phyloP scores from a whole-genome alignment of 495 filamentous ascomycete genomes.

The Daldinia concentrica region DNA sequence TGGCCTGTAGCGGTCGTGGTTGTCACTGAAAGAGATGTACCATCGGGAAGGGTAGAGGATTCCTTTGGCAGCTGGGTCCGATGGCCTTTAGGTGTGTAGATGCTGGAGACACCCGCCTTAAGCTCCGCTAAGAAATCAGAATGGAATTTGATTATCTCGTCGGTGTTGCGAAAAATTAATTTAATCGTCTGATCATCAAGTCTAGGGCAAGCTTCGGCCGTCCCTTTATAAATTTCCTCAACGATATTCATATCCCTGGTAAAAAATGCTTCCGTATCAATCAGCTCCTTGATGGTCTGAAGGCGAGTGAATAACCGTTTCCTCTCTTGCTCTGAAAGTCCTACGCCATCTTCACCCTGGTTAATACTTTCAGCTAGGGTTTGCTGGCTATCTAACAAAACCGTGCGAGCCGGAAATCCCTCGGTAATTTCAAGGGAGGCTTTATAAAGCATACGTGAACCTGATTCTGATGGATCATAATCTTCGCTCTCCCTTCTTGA shows the following conservation, averaged over 20 bases:
- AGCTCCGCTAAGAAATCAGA: slow-evolving; percentile 78
- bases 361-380: slow-evolving; percentile 44
- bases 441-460: slow-evolving; percentile 49
- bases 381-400: slow-evolving; percentile 40
- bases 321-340: slow-evolving; percentile 50
- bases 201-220: slow-evolving; percentile 80
- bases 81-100: slow-evolving; percentile 70
- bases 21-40: slow-evolving; percentile 44
- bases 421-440: slow-evolving; percentile 50
- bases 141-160: slow-evolving; percentile 85
- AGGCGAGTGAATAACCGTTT: slow-evolving; percentile 69
- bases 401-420: slow-evolving; percentile 32
- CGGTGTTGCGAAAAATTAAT: slow-evolving; percentile 87
- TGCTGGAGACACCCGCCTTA: slow-evolving; percentile 75
- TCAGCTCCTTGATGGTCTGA: slow-evolving; percentile 85
- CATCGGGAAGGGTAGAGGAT: slow-evolving; percentile 48
- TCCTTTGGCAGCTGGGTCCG: slow-evolving; percentile 49
- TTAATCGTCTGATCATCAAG: slow-evolving; percentile 86
- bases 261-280: slow-evolving; percentile 90
- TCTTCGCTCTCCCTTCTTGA: slow-evolving; percentile 50
- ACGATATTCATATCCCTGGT: slow-evolving; percentile 94
- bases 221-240: slow-evolving; percentile 97
- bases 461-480: slow-evolving; percentile 41
- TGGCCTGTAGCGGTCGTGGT: slow-evolving; percentile 47
- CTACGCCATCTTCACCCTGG: slow-evolving; percentile 36